Base-by-base conservation (phyloP, 1,139 yeast genomes). In the Suhomyces ambrosiae region DNA sequence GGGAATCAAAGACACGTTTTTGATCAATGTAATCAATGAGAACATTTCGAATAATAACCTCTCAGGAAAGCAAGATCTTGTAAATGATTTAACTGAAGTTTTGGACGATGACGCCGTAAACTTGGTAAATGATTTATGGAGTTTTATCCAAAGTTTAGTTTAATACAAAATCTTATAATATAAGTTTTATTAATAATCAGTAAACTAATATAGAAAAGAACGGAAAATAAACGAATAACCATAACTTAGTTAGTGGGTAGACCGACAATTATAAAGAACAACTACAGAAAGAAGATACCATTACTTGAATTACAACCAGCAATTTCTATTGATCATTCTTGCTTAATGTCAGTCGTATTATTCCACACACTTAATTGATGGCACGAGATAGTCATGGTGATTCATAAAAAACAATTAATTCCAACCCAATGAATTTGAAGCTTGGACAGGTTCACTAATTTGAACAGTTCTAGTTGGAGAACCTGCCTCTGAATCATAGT, bases 21-120 rank as follows among this genome's bases (percentile, higher is more conserved):
- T 79, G 45, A 58, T 69, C 6, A 67, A 68, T 6, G 74, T 71
- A 30, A 64, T 79, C 11, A 52, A 61, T 32, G 63, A 63, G 17
- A 63, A 68, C 37, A 53, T 78, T 7, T 47, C 57, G 16, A 59
- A 54, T 3, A 57, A 65, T 26, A 60, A 60, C 37, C 52, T 65
- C 11, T 42, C 44, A 3, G 52, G 55, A 2, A 63, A 63, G 32
- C 47, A 57, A 3, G 61, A 53, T 11, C 61, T 78, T 33, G 46
- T 68, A 11, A 55, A 58, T 7, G 84, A 78, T 42, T 60, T 79
- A 33, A 54, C 56, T 7, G 82, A 79, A 46, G 74, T 80, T 1
- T 56, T 77, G 27, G 82, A 79, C 42, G 82, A 79, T 25, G 84
- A 79, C 52, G 74, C 82, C 1, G 55, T 50, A n/a, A 57, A 54